A percentile compares a stretch with the other conserved stretches of the same genome.
Conservation (phyloP, 805 yeast species). For the Cyberlindnera suaveolens region DNA sequence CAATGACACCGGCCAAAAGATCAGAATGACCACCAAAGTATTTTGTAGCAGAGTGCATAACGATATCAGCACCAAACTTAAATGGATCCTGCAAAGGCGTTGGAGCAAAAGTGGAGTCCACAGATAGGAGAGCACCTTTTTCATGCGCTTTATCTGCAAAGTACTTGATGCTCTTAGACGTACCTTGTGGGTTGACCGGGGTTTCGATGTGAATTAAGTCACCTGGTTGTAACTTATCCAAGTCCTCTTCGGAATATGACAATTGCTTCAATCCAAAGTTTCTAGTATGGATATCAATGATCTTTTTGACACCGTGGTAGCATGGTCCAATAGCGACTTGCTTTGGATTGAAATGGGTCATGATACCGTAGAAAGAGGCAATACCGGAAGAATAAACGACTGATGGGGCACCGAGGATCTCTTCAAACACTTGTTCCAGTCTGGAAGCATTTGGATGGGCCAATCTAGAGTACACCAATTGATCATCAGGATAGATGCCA, state of each 20-base stretch:
- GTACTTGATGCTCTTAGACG: conserved; percentile 51
- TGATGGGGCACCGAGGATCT: conserved; percentile 56
- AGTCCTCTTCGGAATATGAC: conserved; percentile 38
- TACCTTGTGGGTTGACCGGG: conserved; percentile 83
- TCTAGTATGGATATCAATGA: conserved; percentile 56
- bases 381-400: conserved; percentile 75
- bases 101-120: conserved; percentile 92
- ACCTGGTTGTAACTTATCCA: conserved; percentile 44
- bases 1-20: conserved; percentile 72
- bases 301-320: conserved; percentile 80
- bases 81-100: conserved; percentile 84
- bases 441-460: conserved; percentile 68
- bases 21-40: conserved; percentile 97
- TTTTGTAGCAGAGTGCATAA: conserved; percentile 92
- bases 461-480: conserved; percentile 61
- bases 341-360: conserved; percentile 69
- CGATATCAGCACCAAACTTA: conserved; percentile 75
- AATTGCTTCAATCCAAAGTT: conserved; percentile 49
- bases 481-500: conserved; percentile 25
- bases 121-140: conserved; percentile 64
- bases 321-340: conserved; percentile 69
- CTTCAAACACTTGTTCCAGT: conserved; percentile 58
- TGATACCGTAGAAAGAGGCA: conserved; percentile 71
- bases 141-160: conserved; percentile 69
- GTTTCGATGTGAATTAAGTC: conserved; percentile 83